Base-by-base conservation (phyloP, 495 filamentous ascomycete species). In the Annulohypoxylon moriforme region DNA sequence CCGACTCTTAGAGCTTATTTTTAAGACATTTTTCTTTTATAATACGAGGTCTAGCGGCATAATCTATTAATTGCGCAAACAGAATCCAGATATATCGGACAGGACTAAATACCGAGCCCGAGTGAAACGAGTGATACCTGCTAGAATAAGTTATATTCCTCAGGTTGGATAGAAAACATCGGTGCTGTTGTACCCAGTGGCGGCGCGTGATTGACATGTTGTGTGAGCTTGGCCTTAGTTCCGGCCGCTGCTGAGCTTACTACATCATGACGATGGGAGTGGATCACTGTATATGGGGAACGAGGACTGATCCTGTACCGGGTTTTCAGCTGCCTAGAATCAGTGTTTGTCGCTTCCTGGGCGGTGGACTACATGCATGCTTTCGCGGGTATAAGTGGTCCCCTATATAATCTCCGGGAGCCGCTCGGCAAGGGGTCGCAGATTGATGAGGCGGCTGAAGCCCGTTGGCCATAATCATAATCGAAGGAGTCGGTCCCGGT, bases 221-320 rank as follows among this genome's bases (percentile, higher is more conserved):
- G 63, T 66, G 63, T 24, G 52, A 66, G 44, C 40, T 66, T 58
- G 53, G 53, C 53, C 18, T n/a, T 4, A 44, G 49, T 53, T n/a
- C 9, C 11, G 34, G 34, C 5, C 27, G 16, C 34, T 18, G 20
- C 5, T 33, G 34, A 34, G 33, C 10, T 27, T 13, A 6, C 36
- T 38, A 33, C 1, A 29, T 64, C 18, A 44, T 31, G 38, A 44
- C 29, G 10, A 38, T 22, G 36, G n/a, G 25, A 7, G 27, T 56
- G 49, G 31, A 42, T 31, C 34, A 49, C 31, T 34, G n/a, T 34
- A 24, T 49, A 11, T 49, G 34, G 33, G 36, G 18, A 38, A 25
- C 11, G 34, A 40, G 10, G 20, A 20, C 5, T 25, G 5, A 11
- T 40, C 13, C 22, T 31, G 34, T 58, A 40, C 34, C 27, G 10